Base-by-base conservation (phyloP, 805 yeast species). In the Ogataea pini region DNA sequence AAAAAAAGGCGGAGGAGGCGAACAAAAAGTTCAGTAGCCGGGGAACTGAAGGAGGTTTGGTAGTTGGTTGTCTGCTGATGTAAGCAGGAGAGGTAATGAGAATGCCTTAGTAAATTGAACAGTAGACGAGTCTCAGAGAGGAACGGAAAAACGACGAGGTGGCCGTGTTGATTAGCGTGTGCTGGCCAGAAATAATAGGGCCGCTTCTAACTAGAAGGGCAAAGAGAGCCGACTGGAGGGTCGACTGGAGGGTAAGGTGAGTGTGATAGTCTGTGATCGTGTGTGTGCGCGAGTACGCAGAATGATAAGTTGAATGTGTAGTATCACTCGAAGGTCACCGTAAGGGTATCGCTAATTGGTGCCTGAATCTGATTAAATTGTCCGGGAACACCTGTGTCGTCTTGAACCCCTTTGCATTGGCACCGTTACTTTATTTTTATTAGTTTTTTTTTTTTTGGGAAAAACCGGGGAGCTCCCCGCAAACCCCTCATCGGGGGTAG, bases 1-100 rank as follows among this genome's bases (percentile, higher is more conserved):
- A 41, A 31, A 42, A 20, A 39, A 27, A 16, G 41, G 37, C 25
- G 36, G 42, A 27, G 42, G 34, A 29, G 44, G 25, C 32, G 46
- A 37, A 37, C 27, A 10, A 4, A n/a, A 24, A 24, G 27, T 7
- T 10, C 31, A 14, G 34, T 31, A 31, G 34, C 18, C 34, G 34
- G 34, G 7, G 18, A 31, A 31, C 6, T 28, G 31, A 14, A n/a
- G n/a, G n/a, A n/a, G n/a, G n/a, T n/a, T n/a, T n/a, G n/a, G n/a
- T n/a, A n/a, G n/a, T n/a, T n/a, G n/a, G n/a, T n/a, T 7, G 27
- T 7, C 27, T 24, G 27, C 31, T 12, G 14, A 12, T 13, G 31
- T 28, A 28, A 28, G 31, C 31, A 7, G 31, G 31, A 13, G 31
- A 22, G 5, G 25, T 22, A 22, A 22, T 22, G 25, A n/a, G n/a